Percentiles rank a stretch among this genome's conserved stretches.
These are phyloP conservation scores for Streptanthus diversifolius DNA, from an alignment of 345 rosid species.

Conservation along the genomic window DNA sequence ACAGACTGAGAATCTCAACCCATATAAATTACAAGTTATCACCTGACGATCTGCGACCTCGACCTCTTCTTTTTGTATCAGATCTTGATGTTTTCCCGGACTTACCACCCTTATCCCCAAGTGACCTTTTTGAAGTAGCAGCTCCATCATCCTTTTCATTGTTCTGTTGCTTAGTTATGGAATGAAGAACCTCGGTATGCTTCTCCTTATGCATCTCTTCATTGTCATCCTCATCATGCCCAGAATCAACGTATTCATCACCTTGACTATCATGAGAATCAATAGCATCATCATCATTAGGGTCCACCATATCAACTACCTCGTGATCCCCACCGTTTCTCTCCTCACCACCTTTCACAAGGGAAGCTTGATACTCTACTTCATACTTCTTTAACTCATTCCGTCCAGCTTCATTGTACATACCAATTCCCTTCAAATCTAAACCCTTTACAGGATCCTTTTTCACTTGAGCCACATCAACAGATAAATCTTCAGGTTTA, in stretches of 20 bases:
- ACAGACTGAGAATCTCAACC: not conserved
- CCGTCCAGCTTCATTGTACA: slow-evolving; percentile 88
- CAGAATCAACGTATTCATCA: slow-evolving; percentile 54
- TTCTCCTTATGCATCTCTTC: slow-evolving; percentile 31
- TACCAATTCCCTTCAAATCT: slow-evolving; percentile 50
- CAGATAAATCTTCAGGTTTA: slow-evolving; percentile 25
- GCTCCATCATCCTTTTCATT: slow-evolving; percentile 38
- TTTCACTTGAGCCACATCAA: slow-evolving; percentile 30
- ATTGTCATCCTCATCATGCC: slow-evolving; percentile 38
- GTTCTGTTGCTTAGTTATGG: slow-evolving; percentile 36
- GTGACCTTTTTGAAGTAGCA: slow-evolving; percentile 27
- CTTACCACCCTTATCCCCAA: slow-evolving; percentile 41
- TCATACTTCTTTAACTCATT: slow-evolving; percentile 75
- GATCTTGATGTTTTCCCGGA: slow-evolving; percentile 42
- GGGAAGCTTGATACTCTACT: slow-evolving; percentile 75
- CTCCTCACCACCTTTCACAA: slow-evolving; percentile 42
- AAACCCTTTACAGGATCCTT: slow-evolving; percentile 22
- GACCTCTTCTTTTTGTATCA: slow-evolving; percentile 56
- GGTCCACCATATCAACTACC: slow-evolving; percentile 39
- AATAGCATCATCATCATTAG: slow-evolving; percentile 53
- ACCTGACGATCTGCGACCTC: slow-evolving; percentile 63
- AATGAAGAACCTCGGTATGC: slow-evolving; percentile 26
- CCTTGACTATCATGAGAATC: slow-evolving; percentile 48
- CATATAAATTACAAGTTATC: not conserved
- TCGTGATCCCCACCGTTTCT: slow-evolving; percentile 31